A percentile compares a stretch with the other conserved stretches of the same genome.
Evolutionary conservation across 108 stramenopile species (phyloP).

Genomic region (Fistulifera pelliculosa): DNA sequence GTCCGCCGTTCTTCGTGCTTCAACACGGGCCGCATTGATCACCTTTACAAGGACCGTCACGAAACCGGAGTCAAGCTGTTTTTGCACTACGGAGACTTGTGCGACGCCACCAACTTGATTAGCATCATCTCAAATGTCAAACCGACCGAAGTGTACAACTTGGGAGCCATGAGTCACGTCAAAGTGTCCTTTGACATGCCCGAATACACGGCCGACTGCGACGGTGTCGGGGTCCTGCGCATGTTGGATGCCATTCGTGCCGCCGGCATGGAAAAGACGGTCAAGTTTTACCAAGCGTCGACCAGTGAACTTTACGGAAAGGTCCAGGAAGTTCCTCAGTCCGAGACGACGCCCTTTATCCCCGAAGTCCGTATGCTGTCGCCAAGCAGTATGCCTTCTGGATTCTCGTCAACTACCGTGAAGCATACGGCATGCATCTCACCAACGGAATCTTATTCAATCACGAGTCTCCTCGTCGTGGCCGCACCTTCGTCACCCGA

Average conservation of each 20-base stretch:
- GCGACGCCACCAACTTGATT: constrained; percentile 96
- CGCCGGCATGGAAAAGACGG: constrained; percentile 70
- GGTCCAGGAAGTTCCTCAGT: constrained; percentile 96
- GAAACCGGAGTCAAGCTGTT: constrained; percentile 91
- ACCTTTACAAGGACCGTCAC: constrained; percentile 95
- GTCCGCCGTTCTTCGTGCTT: constrained; percentile 97
- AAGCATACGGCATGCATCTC: constrained; percentile 97
- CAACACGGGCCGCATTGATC: constrained; percentile 99
- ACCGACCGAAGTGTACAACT: constrained; percentile 97
- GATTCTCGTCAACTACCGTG: constrained; percentile 98
- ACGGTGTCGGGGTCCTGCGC: constrained; percentile 96
- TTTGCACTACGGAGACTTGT: constrained; percentile 98
- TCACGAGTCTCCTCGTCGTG: constrained; percentile 97
- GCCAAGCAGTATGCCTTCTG: constrained; percentile 98
- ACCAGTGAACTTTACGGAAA: constrained; percentile 98
- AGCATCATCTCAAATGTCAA: constrained; percentile 78
- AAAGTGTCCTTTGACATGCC: constrained; percentile 99
- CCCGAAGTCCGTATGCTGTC: constrained; percentile 98
- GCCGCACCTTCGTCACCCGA: constrained; percentile 97
- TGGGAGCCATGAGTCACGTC: constrained; percentile 99
- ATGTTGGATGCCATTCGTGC: constrained; percentile 98
- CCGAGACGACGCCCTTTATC: constrained; percentile 99
- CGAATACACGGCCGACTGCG: constrained; percentile 98
- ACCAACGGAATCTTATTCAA: constrained; percentile 98
- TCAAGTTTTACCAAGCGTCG: constrained; percentile 95